phyloP scores from a whole-genome alignment of 345 rosid species.

The Eucalyptus marginata region DNA sequence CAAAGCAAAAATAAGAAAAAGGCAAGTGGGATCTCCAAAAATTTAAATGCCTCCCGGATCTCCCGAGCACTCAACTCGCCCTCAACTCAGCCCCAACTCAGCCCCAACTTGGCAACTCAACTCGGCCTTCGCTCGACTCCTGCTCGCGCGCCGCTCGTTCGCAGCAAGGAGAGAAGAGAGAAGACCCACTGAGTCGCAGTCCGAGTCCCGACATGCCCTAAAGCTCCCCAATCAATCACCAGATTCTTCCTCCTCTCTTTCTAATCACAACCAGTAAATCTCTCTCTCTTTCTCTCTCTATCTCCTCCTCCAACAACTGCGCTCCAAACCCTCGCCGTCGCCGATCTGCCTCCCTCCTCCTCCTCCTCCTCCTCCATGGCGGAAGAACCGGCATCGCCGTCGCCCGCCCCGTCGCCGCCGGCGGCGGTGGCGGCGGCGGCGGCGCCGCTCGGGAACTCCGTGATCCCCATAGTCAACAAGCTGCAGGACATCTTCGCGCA shows the following conservation, averaged over 20 bases:
- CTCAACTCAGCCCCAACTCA: background rate
- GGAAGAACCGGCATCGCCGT: conserved; percentile 9
- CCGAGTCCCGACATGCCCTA: background rate
- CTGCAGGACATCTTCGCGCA: conserved; percentile 94
- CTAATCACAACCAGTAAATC: background rate
- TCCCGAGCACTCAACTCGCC: background rate
- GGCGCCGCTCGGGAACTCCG: conserved; percentile 71
- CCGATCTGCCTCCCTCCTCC: background rate
- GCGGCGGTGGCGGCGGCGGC: background rate
- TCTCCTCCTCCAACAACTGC: background rate
- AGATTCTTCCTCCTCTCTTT: background rate
- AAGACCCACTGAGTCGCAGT: background rate
- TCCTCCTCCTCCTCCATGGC: conserved; percentile 5
- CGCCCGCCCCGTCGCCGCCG: conserved; percentile 1
- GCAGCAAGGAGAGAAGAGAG: background rate
- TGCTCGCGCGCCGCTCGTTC: background rate
- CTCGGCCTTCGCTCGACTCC: background rate
- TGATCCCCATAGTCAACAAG: conserved; percentile 91
- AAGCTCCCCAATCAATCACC: background rate
- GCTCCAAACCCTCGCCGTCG: background rate
- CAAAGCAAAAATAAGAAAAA: accelerated
- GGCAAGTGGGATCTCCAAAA: too few relatives aligned
- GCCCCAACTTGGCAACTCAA: background rate
- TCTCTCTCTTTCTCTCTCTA: background rate
- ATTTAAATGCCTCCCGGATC: background rate